A percentile compares a stretch with the other conserved stretches of the same genome.
These are phyloP conservation scores for Xylaria sp. DNA, from an alignment of 2,329 filamentous ascomycete species.

Conservation along the genomic window DNA sequence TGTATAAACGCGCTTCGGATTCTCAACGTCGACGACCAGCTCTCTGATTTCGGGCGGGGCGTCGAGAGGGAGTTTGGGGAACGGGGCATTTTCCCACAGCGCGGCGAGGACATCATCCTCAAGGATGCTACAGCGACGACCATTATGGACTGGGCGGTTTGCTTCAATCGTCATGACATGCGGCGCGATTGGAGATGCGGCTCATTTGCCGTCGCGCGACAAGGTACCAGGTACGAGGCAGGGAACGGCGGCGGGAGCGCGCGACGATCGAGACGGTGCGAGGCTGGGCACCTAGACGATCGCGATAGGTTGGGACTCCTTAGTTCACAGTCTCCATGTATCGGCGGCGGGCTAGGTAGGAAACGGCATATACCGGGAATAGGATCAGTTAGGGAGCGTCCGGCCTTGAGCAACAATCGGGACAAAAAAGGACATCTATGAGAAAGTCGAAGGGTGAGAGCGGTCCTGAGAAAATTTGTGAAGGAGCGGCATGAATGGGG, in stretches of 20 bases:
- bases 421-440: slow-evolving; percentile 16
- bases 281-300: background rate
- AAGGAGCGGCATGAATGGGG: slow-evolving; percentile 24
- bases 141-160: slow-evolving; percentile 51
- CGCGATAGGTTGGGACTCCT: slow-evolving; percentile 8
- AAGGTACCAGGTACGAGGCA: slow-evolving; percentile 1
- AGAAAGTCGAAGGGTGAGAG: slow-evolving; percentile 10
- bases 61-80: slow-evolving; percentile 68
- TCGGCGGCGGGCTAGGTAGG: background rate
- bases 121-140: slow-evolving; percentile 48
- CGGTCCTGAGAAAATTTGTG: background rate
- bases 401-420: background rate
- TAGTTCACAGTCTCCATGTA: slow-evolving; percentile 15
- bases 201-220: slow-evolving; percentile 24
- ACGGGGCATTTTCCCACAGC: slow-evolving; percentile 71
- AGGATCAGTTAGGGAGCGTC: background rate
- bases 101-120: slow-evolving; percentile 65
- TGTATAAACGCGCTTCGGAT: slow-evolving; percentile 69
- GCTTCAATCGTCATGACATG: slow-evolving; percentile 61
- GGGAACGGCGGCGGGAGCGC: slow-evolving; percentile 2
- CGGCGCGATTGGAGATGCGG: slow-evolving; percentile 30
- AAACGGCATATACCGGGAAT: background rate
- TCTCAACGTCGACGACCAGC: slow-evolving; percentile 67
- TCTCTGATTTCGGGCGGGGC: slow-evolving; percentile 68
- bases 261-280: slow-evolving; percentile 3